Evolutionary conservation across 2,329 filamentous ascomycete species (phyloP).

Genomic region (Mollisia scopiformis): DNA sequence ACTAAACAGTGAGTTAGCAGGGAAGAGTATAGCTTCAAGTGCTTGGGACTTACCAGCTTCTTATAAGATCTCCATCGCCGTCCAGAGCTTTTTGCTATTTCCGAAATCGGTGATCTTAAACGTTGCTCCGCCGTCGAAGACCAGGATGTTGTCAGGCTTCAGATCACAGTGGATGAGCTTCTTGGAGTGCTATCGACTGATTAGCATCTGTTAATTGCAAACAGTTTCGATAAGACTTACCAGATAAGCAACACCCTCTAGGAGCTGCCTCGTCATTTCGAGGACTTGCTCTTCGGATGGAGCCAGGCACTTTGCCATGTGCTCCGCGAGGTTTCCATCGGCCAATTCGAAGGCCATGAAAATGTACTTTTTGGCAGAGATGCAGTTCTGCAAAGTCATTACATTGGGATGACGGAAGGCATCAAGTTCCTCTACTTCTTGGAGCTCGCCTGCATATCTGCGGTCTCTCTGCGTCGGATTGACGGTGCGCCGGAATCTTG

Average conservation of each 20-base stretch:
- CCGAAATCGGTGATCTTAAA: constrained; percentile 5
- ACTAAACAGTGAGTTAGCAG: not conserved
- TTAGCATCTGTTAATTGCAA: not conserved
- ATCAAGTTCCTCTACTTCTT: not conserved
- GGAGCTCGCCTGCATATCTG: not conserved
- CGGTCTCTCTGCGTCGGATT: not conserved
- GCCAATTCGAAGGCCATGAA: not conserved
- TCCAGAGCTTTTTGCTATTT: not conserved
- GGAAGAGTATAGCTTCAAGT: not conserved
- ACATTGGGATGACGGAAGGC: not conserved
- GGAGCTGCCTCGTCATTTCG: not conserved
- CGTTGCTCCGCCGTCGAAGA: not conserved
- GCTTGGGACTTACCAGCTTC: not conserved
- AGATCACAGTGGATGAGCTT: constrained; percentile 5
- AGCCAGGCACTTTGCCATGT: no score
- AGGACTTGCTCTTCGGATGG: not conserved
- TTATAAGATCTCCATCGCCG: not conserved
- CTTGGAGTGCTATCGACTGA: not conserved
- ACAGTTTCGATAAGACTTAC: not conserved
- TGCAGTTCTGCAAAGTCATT: not conserved
- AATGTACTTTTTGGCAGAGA: not conserved
- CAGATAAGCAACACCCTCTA: not conserved
- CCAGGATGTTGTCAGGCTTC: constrained; percentile 4
- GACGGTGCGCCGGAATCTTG: not conserved
- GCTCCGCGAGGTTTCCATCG: not conserved